Conservation (phyloP, 2,329 filamentous ascomycete species). For the Dryadomyces quercus-mongolicae region DNA sequence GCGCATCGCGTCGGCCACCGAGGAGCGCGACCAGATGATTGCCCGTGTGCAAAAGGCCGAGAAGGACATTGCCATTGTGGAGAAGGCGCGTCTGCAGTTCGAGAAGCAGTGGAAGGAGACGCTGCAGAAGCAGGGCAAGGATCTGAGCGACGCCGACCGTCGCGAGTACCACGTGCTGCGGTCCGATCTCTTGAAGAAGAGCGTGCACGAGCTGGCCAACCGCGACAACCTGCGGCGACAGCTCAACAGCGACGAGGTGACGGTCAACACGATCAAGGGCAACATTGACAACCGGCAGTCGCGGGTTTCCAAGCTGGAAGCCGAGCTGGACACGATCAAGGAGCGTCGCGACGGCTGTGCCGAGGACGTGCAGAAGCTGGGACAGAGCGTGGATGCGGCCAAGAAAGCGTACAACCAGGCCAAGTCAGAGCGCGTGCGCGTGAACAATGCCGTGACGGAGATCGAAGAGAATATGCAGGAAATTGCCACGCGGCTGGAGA, state of each 20-base stretch:
- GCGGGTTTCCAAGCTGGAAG: conserved; percentile 59
- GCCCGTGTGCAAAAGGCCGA: conserved; percentile 59
- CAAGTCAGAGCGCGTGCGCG: conserved; percentile 70
- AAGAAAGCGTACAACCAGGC: conserved; percentile 84
- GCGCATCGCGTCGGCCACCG: conserved; percentile 57
- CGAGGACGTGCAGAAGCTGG: conserved; percentile 51
- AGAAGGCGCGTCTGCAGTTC: conserved; percentile 81
- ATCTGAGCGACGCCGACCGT: conserved; percentile 73
- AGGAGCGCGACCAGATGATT: conserved; percentile 64
- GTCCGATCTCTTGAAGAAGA: conserved; percentile 72
- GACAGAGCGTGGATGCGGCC: conserved; percentile 69
- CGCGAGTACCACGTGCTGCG: conserved; percentile 81
- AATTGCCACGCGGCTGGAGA: conserved; percentile 65
- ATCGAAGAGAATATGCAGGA: conserved; percentile 85
- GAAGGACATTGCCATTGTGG: conserved; percentile 71
- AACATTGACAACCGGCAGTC: conserved; percentile 72
- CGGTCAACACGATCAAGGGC: conserved; percentile 76
- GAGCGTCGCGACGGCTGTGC: conserved; percentile 56
- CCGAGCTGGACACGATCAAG: conserved; percentile 56
- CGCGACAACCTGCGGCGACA: conserved; percentile 81
- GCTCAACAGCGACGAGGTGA: conserved; percentile 82
- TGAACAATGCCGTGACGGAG: conserved; percentile 73
- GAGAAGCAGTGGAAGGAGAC: conserved; percentile 78
- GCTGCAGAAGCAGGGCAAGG: conserved; percentile 74
- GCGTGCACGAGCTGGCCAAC: conserved; percentile 68